Evolutionary conservation across 106 monocot species (phyloP).

Genomic region (Allium sativum): DNA sequence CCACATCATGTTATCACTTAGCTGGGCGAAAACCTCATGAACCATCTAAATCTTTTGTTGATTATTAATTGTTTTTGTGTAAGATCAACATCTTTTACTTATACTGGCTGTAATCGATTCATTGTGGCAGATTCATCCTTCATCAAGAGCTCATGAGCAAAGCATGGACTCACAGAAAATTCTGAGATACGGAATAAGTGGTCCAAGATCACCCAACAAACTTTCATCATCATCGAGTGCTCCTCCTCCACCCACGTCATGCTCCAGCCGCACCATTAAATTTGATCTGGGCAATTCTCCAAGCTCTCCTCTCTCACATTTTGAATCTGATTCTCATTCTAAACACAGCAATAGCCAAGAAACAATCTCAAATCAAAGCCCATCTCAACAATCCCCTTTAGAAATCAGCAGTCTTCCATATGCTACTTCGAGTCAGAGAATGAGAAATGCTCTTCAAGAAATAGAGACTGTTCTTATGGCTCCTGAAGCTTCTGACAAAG

Average conservation of each 20-base stretch:
- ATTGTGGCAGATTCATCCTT: background rate
- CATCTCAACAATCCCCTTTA: conserved; percentile 13
- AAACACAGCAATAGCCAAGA: conserved; percentile 30
- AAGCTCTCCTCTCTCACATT: conserved; percentile 44
- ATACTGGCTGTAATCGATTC: too few relatives aligned
- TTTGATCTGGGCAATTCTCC: conserved; percentile 41
- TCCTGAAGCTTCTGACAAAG: conserved; percentile 38
- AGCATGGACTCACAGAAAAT: conserved; percentile 54
- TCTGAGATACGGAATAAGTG: conserved; percentile 23
- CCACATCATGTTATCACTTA: too few relatives aligned
- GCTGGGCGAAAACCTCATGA: too few relatives aligned
- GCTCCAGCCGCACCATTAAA: conserved; percentile 17
- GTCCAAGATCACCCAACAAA: conserved; percentile 9
- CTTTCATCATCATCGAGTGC: conserved; percentile 14
- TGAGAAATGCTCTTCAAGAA: conserved; percentile 49
- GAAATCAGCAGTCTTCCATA: conserved; percentile 27
- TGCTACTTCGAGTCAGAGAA: conserved; percentile 22
- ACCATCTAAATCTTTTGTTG: too few relatives aligned
- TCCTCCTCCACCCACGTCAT: conserved; percentile 14
- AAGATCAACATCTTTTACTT: too few relatives aligned
- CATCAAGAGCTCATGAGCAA: conserved; percentile 13
- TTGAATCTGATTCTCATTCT: conserved; percentile 23
- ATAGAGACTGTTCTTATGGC: conserved; percentile 73
- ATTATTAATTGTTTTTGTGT: too few relatives aligned
- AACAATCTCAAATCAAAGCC: conserved; percentile 7